Evolutionary conservation across 345 rosid genomes (phyloP).

Genomic region (Clausena lansium): DNA sequence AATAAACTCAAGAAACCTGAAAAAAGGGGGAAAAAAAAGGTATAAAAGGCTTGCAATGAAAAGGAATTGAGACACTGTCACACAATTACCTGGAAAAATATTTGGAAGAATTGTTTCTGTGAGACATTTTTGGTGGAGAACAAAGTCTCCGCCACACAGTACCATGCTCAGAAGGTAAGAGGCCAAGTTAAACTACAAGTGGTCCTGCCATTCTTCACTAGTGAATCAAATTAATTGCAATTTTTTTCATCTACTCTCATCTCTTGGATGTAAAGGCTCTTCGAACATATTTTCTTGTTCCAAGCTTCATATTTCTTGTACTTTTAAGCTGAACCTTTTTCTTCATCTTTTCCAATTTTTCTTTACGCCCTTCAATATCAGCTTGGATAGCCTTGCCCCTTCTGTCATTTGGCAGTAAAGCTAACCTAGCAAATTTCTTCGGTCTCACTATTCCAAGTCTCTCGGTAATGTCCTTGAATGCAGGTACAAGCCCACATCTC

Average conservation of each 20-base stretch:
- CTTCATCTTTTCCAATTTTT: conserved; percentile 59
- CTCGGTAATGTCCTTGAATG: conserved; percentile 77
- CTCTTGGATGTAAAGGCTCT: conserved; percentile 16
- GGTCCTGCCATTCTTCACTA: background rate
- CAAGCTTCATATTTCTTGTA: conserved; percentile 18
- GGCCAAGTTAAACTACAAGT: background rate
- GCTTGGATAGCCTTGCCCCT: conserved; percentile 72
- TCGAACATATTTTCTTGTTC: conserved; percentile 28
- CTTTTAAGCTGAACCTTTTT: conserved; percentile 25
- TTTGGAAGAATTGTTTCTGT: background rate
- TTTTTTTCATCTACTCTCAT: background rate
- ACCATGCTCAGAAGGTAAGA: background rate
- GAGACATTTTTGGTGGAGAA: background rate
- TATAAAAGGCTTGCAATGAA: background rate
- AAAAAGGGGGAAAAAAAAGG: background rate
- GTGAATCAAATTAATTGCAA: background rate
- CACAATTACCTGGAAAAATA: background rate
- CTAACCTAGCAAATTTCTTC: conserved; percentile 80
- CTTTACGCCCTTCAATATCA: conserved; percentile 64
- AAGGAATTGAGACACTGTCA: background rate
- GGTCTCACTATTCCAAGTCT: conserved; percentile 79
- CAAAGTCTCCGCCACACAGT: background rate
- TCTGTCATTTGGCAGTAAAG: conserved; percentile 64
- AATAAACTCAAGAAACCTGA: background rate
- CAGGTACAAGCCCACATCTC: conserved; percentile 85